Evolutionary conservation across 768 basidiomycete genomes (phyloP).

Genomic region (Suillus ampliporus): DNA sequence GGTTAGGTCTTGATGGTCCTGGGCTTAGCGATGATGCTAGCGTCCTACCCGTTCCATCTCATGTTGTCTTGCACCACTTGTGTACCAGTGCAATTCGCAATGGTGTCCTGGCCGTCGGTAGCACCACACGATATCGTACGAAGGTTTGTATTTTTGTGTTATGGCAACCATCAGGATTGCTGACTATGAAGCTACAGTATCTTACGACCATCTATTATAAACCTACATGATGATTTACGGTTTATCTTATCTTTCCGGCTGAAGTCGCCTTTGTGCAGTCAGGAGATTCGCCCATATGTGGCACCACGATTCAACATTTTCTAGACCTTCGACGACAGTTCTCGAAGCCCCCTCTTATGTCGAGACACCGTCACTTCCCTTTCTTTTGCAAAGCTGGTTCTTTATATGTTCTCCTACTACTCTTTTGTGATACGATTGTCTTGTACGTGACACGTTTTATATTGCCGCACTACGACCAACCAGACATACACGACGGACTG

Average conservation of each 20-base stretch:
- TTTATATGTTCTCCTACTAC: not conserved
- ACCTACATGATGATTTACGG: slow-evolving; percentile 46
- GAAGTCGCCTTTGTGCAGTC: not conserved
- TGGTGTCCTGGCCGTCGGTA: slow-evolving; percentile 91
- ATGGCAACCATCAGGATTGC: slow-evolving; percentile 13
- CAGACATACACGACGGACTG: not conserved
- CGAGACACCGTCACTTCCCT: not conserved
- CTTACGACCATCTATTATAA: slow-evolving; percentile 87
- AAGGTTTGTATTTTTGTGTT: slow-evolving; percentile 59
- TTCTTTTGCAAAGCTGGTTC: not conserved
- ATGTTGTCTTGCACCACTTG: slow-evolving; percentile 93
- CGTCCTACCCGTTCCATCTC: slow-evolving; percentile 90
- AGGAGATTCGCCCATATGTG: not conserved
- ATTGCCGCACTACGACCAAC: not conserved
- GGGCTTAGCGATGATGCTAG: slow-evolving; percentile 85
- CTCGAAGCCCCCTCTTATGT: not conserved
- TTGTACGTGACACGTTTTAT: not conserved
- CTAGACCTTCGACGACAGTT: not conserved
- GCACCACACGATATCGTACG: slow-evolving; percentile 88
- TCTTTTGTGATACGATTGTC: not conserved
- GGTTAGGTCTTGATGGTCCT: slow-evolving; percentile 42
- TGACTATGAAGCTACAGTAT: slow-evolving; percentile 55
- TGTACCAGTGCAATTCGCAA: slow-evolving; percentile 95
- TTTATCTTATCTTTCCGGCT: not conserved
- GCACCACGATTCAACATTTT: not conserved